These are phyloP conservation scores for Elsinoe batatas DNA, from an alignment of 2,329 filamentous ascomycete genomes.

Conservation along the genomic window DNA sequence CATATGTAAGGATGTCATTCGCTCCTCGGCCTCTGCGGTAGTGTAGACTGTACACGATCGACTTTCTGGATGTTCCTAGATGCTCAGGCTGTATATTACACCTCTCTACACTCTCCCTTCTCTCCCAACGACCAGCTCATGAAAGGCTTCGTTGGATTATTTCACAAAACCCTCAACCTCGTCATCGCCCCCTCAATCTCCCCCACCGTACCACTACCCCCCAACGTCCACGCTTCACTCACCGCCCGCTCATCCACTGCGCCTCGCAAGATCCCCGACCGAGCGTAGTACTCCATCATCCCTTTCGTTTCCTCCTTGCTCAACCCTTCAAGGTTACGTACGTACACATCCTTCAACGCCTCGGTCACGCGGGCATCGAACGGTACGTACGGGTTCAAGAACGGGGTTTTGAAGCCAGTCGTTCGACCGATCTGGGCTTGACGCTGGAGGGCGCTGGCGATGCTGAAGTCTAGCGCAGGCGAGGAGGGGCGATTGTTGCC, in stretches of 20 bases:
- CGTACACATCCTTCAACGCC: conserved; percentile 34
- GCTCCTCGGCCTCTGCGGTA: no score
- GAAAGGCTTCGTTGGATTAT: no score
- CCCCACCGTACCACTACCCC: conserved; percentile 70
- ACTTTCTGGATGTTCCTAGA: no score
- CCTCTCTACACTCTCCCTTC: neutral
- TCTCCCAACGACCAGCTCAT: no score
- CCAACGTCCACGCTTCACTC: conserved; percentile 72
- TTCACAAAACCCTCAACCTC: conserved; percentile 7
- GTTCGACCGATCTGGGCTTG: conserved; percentile 16
- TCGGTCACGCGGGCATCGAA: conserved; percentile 45
- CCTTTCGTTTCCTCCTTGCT: conserved; percentile 64
- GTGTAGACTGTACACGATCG: no score
- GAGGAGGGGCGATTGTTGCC: conserved; percentile 58
- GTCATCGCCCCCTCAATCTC: conserved; percentile 55
- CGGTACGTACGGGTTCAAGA: conserved; percentile 43
- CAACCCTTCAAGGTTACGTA: conserved; percentile 55
- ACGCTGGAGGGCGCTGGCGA: conserved; percentile 15
- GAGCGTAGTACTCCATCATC: conserved; percentile 88
- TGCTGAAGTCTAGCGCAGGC: conserved; percentile 49
- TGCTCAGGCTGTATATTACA: no score
- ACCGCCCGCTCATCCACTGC: conserved; percentile 62
- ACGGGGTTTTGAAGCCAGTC: conserved; percentile 29
- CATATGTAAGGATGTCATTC: no score
- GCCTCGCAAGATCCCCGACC: conserved; percentile 66